Percentiles rank a stretch among this genome's conserved stretches.
phyloP scores from a whole-genome alignment of 129 eudicot genomes.

The Chrysanthemum seticuspe region DNA sequence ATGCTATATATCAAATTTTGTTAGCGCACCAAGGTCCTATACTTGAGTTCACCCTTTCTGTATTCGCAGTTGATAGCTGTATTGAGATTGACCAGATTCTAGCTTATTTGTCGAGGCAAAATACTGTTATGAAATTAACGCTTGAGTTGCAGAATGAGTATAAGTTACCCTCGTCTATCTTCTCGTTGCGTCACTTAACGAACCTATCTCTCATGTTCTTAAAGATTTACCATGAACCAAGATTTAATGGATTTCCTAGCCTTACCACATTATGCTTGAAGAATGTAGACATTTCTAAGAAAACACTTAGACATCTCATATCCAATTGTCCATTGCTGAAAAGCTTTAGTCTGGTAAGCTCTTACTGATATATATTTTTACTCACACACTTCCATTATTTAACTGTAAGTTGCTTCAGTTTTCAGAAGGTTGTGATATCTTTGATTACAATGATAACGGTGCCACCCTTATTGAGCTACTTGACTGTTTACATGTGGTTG shows the following conservation, averaged over 20 bases:
- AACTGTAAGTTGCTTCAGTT: background rate
- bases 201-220: background rate
- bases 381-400: background rate
- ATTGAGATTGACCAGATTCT: conserved; percentile 3
- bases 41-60: conserved; percentile 3
- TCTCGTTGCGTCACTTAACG: conserved; percentile 2
- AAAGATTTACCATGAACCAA: background rate
- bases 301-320: conserved; percentile 7
- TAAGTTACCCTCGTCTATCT: conserved; percentile 6
- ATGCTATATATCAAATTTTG: conserved; percentile 6
- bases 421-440: no score
- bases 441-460: no score
- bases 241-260: conserved; percentile 10
- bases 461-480: background rate
- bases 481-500: conserved; percentile 13
- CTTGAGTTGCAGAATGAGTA: background rate
- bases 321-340: conserved; percentile 9
- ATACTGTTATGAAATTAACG: background rate
- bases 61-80: background rate
- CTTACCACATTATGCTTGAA: background rate
- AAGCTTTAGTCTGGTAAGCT: conserved; percentile 13
- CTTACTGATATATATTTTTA: no score
- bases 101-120: background rate
- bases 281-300: background rate
- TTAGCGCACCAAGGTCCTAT: conserved; percentile 13